These are phyloP conservation scores for Penicillium atrosanguineum DNA, from an alignment of 495 filamentous ascomycete species.

Conservation along the genomic window DNA sequence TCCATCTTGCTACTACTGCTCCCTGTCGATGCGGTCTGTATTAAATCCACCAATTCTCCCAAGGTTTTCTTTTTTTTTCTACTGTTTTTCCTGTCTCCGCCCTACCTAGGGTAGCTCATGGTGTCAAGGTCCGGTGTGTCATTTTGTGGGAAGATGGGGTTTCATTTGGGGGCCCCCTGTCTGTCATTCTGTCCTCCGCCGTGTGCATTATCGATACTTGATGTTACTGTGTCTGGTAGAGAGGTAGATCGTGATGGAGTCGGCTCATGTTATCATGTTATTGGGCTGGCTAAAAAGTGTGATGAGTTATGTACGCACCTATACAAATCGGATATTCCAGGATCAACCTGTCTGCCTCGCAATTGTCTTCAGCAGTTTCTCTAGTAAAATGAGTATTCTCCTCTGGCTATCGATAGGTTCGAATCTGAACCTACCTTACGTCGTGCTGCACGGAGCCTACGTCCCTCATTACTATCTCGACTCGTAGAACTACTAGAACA, in stretches of 20 bases:
- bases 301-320: conserved; percentile 31
- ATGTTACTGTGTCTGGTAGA: conserved; percentile 22
- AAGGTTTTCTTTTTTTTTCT: conserved; percentile 23
- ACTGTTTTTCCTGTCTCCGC: conserved; percentile 10
- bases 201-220: conserved; percentile 22
- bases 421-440: no score
- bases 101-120: conserved; percentile 16
- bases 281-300: conserved; percentile 29
- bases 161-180: conserved; percentile 13
- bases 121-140: conserved; percentile 30
- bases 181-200: conserved; percentile 14
- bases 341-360: conserved; percentile 2
- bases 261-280: conserved; percentile 23
- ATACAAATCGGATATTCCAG: conserved; percentile 25
- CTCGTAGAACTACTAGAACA: not conserved
- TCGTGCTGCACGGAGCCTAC: not conserved
- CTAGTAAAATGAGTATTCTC: no score
- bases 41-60: conserved; percentile 41
- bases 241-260: conserved; percentile 24
- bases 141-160: conserved; percentile 20
- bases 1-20: conserved; percentile 24
- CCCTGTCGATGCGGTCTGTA: conserved; percentile 29
- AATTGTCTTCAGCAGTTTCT: not conserved
- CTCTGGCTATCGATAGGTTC: no score
- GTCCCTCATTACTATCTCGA: not conserved